Evolutionary conservation across 257 asterid species (phyloP).

Genomic region (Paulownia fortunei): DNA sequence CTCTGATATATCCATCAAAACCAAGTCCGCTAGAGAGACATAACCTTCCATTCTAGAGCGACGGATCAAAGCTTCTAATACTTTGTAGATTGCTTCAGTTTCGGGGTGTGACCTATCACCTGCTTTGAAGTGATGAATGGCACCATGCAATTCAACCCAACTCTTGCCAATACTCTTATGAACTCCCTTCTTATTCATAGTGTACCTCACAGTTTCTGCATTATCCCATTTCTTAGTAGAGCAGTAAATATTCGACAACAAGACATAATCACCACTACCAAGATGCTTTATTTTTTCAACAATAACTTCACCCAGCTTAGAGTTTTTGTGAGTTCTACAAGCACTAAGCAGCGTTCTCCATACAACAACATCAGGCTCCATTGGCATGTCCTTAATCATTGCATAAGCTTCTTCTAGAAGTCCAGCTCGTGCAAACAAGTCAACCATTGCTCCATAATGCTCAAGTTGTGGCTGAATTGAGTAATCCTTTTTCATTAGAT

Average conservation of each 20-base stretch:
- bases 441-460: slow-evolving; percentile 90
- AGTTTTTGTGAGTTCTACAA: slow-evolving; percentile 67
- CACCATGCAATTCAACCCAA: slow-evolving; percentile 67
- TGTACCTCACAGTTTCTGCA: slow-evolving; percentile 60
- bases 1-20: slow-evolving; percentile 83
- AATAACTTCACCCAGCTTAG: slow-evolving; percentile 59
- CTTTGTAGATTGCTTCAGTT: slow-evolving; percentile 53
- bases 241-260: slow-evolving; percentile 74
- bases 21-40: slow-evolving; percentile 49
- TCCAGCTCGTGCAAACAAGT: slow-evolving; percentile 73
- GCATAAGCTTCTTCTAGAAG: slow-evolving; percentile 64
- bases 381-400: slow-evolving; percentile 64
- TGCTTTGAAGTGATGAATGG: slow-evolving; percentile 67
- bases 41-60: slow-evolving; percentile 69
- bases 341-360: slow-evolving; percentile 83
- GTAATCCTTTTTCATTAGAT: slow-evolving; percentile 57
- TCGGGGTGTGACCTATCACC: slow-evolving; percentile 68
- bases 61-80: slow-evolving; percentile 56
- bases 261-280: slow-evolving; percentile 69
- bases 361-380: slow-evolving; percentile 70
- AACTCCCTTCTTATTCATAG: slow-evolving; percentile 63
- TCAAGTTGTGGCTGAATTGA: slow-evolving; percentile 69
- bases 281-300: slow-evolving; percentile 55
- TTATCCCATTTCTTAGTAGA: slow-evolving; percentile 62
- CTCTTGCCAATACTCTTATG: slow-evolving; percentile 72